Base-by-base conservation (phyloP, 129 eudicot genomes). In the Centaurea solstitialis region DNA sequence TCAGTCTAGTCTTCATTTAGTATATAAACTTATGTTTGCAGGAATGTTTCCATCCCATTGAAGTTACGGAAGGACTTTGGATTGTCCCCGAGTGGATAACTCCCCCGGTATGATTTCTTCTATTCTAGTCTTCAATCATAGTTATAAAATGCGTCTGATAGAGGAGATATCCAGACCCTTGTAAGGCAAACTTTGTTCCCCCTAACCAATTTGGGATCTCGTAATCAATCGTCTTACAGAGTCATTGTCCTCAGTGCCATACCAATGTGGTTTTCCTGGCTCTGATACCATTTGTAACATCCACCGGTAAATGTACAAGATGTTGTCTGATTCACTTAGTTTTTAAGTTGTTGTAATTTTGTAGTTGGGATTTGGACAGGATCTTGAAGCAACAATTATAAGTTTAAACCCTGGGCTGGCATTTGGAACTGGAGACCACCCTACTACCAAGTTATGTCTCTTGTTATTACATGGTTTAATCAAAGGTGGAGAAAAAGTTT, bases 361-460 rank as follows among this genome's bases (percentile, higher is more conserved):
- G 37, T 33, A 33, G 4, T 33, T 30, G 53, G 66, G 30, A 71
- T 37, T 43, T 78, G 35, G 22, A 37, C 87, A 93, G 98, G 94
- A 90, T 73, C 76, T 39, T 81, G 76, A 89, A 81, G 97, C 93
- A 59, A 87, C 86, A 71, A 90, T 90, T 40, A 89, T 94, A 68
- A 86, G 85, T 81, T 82, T 94, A 22, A 92, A 94, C 83, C 98
- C 98, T 7, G 97, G 97, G 30, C 72, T 94, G 75, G 98, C 98
- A 24, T 92, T 94, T 87, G 98, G 98, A 88, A 94, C 98, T 22
- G 98, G 98, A 73, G 98, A 94, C 85, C 98, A 94, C 76, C 91
- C 98, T 12, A 92, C 97, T 9, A 94, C 98, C 70, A 94, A 92
- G 72, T 74, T 94, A 87, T 94, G 98, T 85, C 84, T 94, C 12